Base-by-base conservation (phyloP, 1,139 yeast species). In the Arxiozyma slooffiae region DNA sequence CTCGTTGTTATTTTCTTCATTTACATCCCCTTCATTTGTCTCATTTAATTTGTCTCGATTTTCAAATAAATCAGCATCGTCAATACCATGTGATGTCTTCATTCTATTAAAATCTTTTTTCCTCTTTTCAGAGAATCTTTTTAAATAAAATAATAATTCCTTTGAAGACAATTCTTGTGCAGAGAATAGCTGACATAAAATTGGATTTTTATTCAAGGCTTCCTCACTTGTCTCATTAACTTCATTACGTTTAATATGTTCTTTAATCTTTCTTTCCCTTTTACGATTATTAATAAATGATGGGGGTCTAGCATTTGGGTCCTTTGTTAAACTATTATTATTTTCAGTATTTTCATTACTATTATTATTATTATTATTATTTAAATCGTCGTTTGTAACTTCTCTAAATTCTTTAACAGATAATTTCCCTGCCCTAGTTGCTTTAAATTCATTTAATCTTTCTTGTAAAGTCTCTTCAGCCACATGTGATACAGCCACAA, bases 401-500 rank as follows among this genome's bases (percentile, higher is more conserved):
- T 69, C 70, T 59, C 97, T 74, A 63, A 94, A 92, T 47, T 81
- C 83, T 47, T 77, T 74, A 22, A 94, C 81, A 0, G 96, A 80
- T 55, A 90, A 69, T 7, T 72, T 71, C 1, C 90, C 96, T 0
- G 95, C 81, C 36, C 77, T 73, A 0, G 98, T 89, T 50, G 75
- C 74, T 59, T 81, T 82, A 65, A 94, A 94, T 69, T 94, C 99
- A 60, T 83, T 84, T 57, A 94, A 75, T 60, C 99, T 77, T 56
- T 87, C 78, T 65, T 92, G 97, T 47, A 94, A 76, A 0, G 99
- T 94, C 55, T 85, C 95, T 59, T 88, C 95, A 2, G 96, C 96
- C 34, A 94, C 92, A 67, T 88, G 96, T 1, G 98, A 94, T 23
- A 92, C 92, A 0, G 95, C 94, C 22, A 92, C 97, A 51, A 94